Evolutionary conservation across 1,284 basidiomycete genomes (phyloP), one percentile per base, ranked within the genome.

Genomic region (Inonotus hispidus): DNA sequence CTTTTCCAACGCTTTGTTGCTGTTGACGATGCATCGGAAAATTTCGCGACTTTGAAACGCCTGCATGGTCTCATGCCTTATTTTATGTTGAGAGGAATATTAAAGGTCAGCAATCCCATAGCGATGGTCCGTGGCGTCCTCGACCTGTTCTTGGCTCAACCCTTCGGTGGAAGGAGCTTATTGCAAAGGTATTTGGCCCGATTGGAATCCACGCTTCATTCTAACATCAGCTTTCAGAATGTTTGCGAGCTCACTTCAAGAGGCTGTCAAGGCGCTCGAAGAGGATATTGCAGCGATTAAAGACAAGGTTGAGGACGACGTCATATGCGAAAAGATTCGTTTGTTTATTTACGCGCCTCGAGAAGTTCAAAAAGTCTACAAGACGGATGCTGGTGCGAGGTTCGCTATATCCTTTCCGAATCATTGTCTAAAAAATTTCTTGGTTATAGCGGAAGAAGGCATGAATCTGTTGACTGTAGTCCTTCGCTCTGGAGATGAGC

Each of bases 51-150:
- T 64, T 76, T 99, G 65, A 99, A 98, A 76, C 84, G 95, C 46
- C 84, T 98, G 59, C 97, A 99, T 71, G 93, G 93, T 1, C 77
- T 98, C 62, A 98, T 99, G 93, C 96, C 96, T 2, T 99, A 99
- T 75, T 94, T 98, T 70, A 87, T 98, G 78, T 83, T 99, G 63
- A 96, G 95, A 72, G 83, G 92, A 5, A 90, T 95, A 19, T 77
- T 99, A 64, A 90, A 86, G 72, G 92, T 99, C 66, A 96, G 92
- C 60, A 99, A 98, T 73, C 96, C 96, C 0, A 89, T 99, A 66
- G 84, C 87, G 14, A 99, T 99, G 96, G 95, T 99, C 67, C 83
- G 96, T 66, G 83, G 85, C 73, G 82, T 98, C 2, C 79, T 99
- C 59, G 97, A 99, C 69, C 82, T 99, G 41, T 99, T 99, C 78